A percentile compares a stretch with the other conserved stretches of the same genome.
These are phyloP conservation scores for Fraxinus pennsylvanica DNA, from an alignment of 257 asterid species.

Conservation along the genomic window DNA sequence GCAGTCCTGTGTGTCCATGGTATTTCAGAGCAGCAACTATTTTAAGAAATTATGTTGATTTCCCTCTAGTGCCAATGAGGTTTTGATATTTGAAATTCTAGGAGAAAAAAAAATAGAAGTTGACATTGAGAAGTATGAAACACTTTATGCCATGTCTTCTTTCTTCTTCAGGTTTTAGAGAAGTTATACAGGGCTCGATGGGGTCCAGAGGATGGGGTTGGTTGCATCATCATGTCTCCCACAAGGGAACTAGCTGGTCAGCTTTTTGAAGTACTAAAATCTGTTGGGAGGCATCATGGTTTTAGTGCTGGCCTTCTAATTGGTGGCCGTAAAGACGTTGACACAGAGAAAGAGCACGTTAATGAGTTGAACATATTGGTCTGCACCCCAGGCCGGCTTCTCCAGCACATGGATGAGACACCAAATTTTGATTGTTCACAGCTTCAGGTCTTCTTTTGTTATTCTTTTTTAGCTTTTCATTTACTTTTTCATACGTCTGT, in stretches of 20 bases:
- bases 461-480: not conserved
- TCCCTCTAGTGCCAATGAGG: not conserved
- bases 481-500: not conserved
- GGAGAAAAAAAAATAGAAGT: not conserved
- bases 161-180: slow-evolving; percentile 64
- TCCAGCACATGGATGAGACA: slow-evolving; percentile 99
- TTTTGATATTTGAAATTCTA: not conserved
- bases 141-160: slow-evolving; percentile 5
- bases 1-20: not conserved
- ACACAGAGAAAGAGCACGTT: slow-evolving; percentile 78
- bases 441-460: slow-evolving; percentile 70
- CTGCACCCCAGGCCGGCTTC: slow-evolving; percentile 96
- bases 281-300: slow-evolving; percentile 82
- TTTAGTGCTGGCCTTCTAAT: slow-evolving; percentile 96
- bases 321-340: slow-evolving; percentile 95
- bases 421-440: slow-evolving; percentile 90
- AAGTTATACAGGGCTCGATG: slow-evolving; percentile 78
- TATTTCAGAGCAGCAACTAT: not conserved
- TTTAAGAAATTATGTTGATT: not conserved
- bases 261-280: slow-evolving; percentile 69
- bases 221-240: slow-evolving; percentile 90
- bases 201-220: slow-evolving; percentile 98
- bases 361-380: slow-evolving; percentile 80
- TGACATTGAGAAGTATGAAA: slow-evolving; percentile 1
- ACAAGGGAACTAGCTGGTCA: slow-evolving; percentile 93